Conservation (phyloP, 78 protist species). For the Dictyostelium capitatum region DNA sequence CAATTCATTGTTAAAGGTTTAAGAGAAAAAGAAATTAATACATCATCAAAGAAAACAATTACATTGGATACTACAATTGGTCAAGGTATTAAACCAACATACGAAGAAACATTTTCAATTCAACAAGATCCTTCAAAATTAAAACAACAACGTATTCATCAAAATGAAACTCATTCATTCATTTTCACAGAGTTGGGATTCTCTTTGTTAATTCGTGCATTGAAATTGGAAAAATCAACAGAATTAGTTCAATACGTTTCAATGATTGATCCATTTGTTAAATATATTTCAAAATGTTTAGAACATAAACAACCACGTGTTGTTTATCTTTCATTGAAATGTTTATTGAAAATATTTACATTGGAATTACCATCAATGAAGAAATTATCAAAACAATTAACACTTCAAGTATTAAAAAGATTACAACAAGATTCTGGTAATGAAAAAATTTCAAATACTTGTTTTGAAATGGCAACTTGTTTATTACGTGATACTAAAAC, state of each 20-base stretch:
- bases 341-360: slow-evolving; percentile 8
- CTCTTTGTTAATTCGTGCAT: slow-evolving; percentile 1
- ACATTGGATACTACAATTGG: not conserved
- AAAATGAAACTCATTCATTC: not conserved
- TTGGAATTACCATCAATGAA: slow-evolving; percentile 29
- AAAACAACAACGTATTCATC: not conserved
- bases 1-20: slow-evolving; percentile 31
- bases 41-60: not conserved
- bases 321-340: slow-evolving; percentile 43
- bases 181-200: slow-evolving; percentile 39
- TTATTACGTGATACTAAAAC: slow-evolving; percentile 2
- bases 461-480: slow-evolving; percentile 14
- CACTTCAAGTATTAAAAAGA: slow-evolving; percentile 15
- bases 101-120: slow-evolving; percentile 52
- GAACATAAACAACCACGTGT: slow-evolving; percentile 42
- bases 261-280: slow-evolving; percentile 73
- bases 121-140: slow-evolving; percentile 43
- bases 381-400: not conserved
- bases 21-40: not conserved
- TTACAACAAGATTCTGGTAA: slow-evolving; percentile 31
- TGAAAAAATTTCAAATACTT: slow-evolving; percentile 30
- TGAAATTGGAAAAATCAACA: not conserved
- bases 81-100: slow-evolving; percentile 12
- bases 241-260: not conserved
- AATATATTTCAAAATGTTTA: slow-evolving; percentile 14